Base-by-base conservation (phyloP, 331 rosid species). In the Phaseolus coccineus region DNA sequence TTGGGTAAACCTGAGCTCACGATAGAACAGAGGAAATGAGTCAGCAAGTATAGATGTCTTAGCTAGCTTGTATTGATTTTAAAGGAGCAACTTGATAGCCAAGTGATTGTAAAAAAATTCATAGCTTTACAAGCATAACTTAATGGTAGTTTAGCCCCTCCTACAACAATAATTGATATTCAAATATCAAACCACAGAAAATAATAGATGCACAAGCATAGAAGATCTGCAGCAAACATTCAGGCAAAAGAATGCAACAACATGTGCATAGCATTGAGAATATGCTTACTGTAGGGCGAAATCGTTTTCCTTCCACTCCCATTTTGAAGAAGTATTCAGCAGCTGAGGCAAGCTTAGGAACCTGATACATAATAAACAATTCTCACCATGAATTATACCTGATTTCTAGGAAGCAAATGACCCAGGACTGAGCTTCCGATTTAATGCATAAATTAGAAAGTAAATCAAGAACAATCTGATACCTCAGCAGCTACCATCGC, bases 261-360 rank as follows among this genome's bases (percentile, higher is more conserved):
- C 39, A 80, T 69, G 59, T 48, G 52, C 59, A 80, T 22, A 55
- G 48, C 56, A 86, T 53, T 53, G 69, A 44, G 61, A 66, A 66
- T 81, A 44, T 51, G 16, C 86, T 82, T 94, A 96, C 99, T 81
- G 99, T 93, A n/a, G 98, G 99, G 62, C 99, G 99, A 81, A 96
- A 93, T 83, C 99, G 89, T 79, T 96, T 96, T 72, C 99, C 99
- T 84, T 96, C 99, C 70, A 93, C 97, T 51, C 99, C 99, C 91
- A 93, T 80, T 87, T 89, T 96, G 85, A 96, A 93, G 85, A 96
- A 90, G 85, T 96, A 90, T 73, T 96, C 99, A 69, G 99, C 99
- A 80, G 98, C 96, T 2, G 92, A 90, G 55, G 97, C 97, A 88
- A 96, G 99, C 89, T 93, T 93, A 12, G 99, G 99, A 69, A 96